Evolutionary conservation across 192 early-diverging fungal genomes (phyloP), one percentile per base, ranked within the genome.

Genomic region (Entomortierella chlamydospora): DNA sequence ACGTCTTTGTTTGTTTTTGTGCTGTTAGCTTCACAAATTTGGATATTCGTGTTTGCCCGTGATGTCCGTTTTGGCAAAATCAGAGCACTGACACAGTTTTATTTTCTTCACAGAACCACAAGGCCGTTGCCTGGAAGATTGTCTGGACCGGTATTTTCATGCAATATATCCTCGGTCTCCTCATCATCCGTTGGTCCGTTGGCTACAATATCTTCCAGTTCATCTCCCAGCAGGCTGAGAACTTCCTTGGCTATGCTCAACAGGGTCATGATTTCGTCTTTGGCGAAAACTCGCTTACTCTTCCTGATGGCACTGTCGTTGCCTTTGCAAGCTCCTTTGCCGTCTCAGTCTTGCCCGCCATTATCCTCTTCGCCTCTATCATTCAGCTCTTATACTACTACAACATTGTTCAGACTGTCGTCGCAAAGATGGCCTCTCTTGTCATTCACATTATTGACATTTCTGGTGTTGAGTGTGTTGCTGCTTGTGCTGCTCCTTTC

Each of bases 341-440:
- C 57, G 81, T 93, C 45, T 64, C 82, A 0, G 92, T 95, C 39
- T 86, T 97, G 43, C 94, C 95, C 18, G 93, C 95, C 39, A 86
- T 96, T 53, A 89, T 97, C 66, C 95, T 96, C 84, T 97, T 97
- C 83, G 91, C 91, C 31, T 77, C 95, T 31, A 89, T 94, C 57
- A 92, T 97, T 45, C 90, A 93, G 57, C 86, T 90, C 55, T 80
- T 95, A 68, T 94, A 93, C 86, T 95, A 97, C 84, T 82, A 93
- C 71, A 93, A 93, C 68, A 90, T 87, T 47, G 89, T 95, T 76
- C 95, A 96, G 83, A 94, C 93, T 90, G 59, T 95, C 61, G 87
- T 97, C 31, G 72, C 76, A 18, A 89, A 88, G 66, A 70, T 92
- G 61, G 94, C 91, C 13, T 76, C 81, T 62, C 34, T 87, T 68